phyloP scores from a whole-genome alignment of 2,329 filamentous ascomycete genomes.

The Verticillium zaregamsianum region DNA sequence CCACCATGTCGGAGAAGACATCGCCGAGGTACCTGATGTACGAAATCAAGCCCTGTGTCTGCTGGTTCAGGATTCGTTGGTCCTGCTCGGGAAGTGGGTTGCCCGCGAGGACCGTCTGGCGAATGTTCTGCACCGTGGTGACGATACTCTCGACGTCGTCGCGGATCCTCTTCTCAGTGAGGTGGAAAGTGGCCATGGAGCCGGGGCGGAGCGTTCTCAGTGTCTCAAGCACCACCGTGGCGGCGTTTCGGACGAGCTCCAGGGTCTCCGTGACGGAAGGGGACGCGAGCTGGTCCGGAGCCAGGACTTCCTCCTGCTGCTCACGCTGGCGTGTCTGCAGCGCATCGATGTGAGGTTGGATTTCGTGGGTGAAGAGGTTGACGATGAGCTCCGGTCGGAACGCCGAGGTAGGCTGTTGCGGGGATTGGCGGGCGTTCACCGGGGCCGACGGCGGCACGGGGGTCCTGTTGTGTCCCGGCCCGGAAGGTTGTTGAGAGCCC shows the following conservation, averaged over 20 bases:
- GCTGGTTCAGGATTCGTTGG: neutral
- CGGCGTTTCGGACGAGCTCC: neutral
- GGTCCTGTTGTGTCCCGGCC: neutral
- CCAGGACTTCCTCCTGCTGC: neutral
- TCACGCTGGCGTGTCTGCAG: neutral
- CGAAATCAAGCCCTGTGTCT: neutral
- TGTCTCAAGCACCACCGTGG: neutral
- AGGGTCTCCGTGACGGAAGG: neutral
- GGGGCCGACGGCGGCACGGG: neutral
- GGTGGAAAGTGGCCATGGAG: neutral
- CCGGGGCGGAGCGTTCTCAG: neutral
- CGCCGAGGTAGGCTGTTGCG: neutral
- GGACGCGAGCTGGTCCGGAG: neutral
- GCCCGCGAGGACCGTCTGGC: neutral
- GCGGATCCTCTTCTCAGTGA: neutral
- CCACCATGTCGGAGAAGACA: neutral
- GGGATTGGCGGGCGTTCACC: neutral
- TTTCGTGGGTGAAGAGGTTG: neutral
- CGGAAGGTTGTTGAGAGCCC: neutral
- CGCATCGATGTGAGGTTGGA: neutral
- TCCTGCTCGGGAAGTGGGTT: neutral
- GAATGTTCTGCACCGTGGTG: neutral
- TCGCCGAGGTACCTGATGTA: neutral
- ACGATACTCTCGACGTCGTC: neutral
- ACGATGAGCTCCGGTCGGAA: conserved; percentile 1